phyloP scores from a whole-genome alignment of 2,329 filamentous ascomycete species.

The Thermomyces lanuginosus region DNA sequence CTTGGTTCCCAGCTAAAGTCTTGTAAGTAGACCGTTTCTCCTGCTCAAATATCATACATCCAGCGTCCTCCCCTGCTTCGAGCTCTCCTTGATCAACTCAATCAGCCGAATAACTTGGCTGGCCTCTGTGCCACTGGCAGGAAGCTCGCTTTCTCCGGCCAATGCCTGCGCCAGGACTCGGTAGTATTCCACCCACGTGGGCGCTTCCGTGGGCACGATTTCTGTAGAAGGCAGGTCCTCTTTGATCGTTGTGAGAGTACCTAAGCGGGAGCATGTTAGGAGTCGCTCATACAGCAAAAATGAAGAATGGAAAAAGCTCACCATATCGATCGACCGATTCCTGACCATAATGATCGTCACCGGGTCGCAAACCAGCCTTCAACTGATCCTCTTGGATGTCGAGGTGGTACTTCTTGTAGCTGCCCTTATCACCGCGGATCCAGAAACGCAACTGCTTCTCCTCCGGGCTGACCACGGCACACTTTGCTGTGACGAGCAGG shows the following conservation, averaged over 20 bases:
- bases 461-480: conserved; percentile 52
- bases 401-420: conserved; percentile 54
- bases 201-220: conserved; percentile 41
- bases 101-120: conserved; percentile 40
- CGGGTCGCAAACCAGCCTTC: conserved; percentile 44
- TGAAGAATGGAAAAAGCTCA: conserved; percentile 10
- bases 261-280: conserved; percentile 10
- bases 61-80: conserved; percentile 34
- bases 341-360: conserved; percentile 47
- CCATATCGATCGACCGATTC: conserved; percentile 45
- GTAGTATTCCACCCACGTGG: conserved; percentile 58
- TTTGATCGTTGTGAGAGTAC: conserved; percentile 37
- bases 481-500: conserved; percentile 52
- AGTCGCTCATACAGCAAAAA: background rate
- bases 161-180: conserved; percentile 36
- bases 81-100: conserved; percentile 40
- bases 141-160: conserved; percentile 35
- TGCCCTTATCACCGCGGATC: conserved; percentile 58
- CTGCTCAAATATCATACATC: conserved; percentile 11
- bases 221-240: conserved; percentile 37
- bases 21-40: background rate
- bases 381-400: conserved; percentile 65
- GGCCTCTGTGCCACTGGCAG: conserved; percentile 38
- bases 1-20: too few species aligned
- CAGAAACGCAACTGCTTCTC: conserved; percentile 56